Conservation (phyloP, 1,284 basidiomycete genomes). For the Moniliophthora roreri region DNA sequence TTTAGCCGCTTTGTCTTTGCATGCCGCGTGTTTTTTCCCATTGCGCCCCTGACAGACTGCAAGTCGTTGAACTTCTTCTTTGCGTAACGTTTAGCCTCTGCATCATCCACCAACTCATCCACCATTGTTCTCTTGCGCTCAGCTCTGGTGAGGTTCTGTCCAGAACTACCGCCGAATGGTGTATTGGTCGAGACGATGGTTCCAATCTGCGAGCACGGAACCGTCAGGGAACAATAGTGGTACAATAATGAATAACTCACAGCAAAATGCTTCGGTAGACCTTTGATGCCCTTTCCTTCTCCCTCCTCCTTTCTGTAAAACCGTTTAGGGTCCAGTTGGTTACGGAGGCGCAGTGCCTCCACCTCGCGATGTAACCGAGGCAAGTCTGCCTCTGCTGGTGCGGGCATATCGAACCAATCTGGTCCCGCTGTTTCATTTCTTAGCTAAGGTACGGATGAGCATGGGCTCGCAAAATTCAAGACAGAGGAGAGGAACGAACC, state of each 20-base stretch:
- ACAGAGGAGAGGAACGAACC: slow-evolving; percentile 35
- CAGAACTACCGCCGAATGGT: slow-evolving; percentile 74
- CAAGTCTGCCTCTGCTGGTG: slow-evolving; percentile 77
- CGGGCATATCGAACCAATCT: slow-evolving; percentile 91
- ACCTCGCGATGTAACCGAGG: slow-evolving; percentile 89
- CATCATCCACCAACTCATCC: slow-evolving; percentile 50
- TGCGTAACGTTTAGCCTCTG: slow-evolving; percentile 66
- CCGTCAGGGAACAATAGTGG: slow-evolving; percentile 5
- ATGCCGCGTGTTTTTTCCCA: slow-evolving; percentile 72
- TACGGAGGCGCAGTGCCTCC: slow-evolving; percentile 87
- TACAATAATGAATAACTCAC: slow-evolving; percentile 43
- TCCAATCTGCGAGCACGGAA: slow-evolving; percentile 68
- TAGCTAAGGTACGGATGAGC: slow-evolving; percentile 40
- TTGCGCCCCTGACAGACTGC: slow-evolving; percentile 69
- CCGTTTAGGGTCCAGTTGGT: slow-evolving; percentile 93
- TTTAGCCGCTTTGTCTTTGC: slow-evolving; percentile 66
- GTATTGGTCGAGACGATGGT: slow-evolving; percentile 78
- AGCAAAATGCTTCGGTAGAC: slow-evolving; percentile 87
- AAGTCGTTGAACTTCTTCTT: slow-evolving; percentile 93
- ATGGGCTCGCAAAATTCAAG: slow-evolving; percentile 1
- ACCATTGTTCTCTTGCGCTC: slow-evolving; percentile 82
- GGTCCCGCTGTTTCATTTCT: slow-evolving; percentile 78
- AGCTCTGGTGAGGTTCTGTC: slow-evolving; percentile 68
- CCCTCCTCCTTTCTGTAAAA: slow-evolving; percentile 88
- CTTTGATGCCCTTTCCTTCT: slow-evolving; percentile 83